Conservation (phyloP, 2,329 filamentous ascomycete genomes). For the Didymella segeticola region DNA sequence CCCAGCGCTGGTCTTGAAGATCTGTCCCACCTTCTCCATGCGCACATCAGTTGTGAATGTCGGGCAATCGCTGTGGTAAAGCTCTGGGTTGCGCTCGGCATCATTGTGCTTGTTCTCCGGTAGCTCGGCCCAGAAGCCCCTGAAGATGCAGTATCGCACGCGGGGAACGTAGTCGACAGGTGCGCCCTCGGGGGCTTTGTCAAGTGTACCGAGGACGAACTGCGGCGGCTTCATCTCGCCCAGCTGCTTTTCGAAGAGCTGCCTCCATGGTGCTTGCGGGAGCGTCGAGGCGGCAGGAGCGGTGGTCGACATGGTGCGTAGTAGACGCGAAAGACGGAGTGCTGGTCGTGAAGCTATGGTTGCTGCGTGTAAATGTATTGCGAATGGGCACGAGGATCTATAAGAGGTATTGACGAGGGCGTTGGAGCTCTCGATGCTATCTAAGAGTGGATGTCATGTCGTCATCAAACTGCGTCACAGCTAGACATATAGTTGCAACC, state of each 20-base stretch:
- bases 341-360: slow-evolving; percentile 49
- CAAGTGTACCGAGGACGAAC: slow-evolving; percentile 60
- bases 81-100: slow-evolving; percentile 71
- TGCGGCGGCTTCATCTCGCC: slow-evolving; percentile 57
- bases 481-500: slow-evolving; percentile 2
- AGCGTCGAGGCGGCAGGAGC: slow-evolving; percentile 45
- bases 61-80: slow-evolving; percentile 78
- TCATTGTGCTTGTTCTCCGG: slow-evolving; percentile 75
- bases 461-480: slow-evolving; percentile 19
- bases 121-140: slow-evolving; percentile 81
- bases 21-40: slow-evolving; percentile 81
- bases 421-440: slow-evolving; percentile 6
- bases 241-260: slow-evolving; percentile 58
- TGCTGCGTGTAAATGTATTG: slow-evolving; percentile 23
- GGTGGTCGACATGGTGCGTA: slow-evolving; percentile 56
- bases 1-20: slow-evolving; percentile 62
- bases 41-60: slow-evolving; percentile 87
- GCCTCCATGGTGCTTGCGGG: slow-evolving; percentile 60
- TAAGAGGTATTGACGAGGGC: slow-evolving; percentile 2
- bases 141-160: slow-evolving; percentile 81
- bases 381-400: background rate
- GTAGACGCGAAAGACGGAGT: slow-evolving; percentile 48
- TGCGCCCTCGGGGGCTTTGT: slow-evolving; percentile 50
- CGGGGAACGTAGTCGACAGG: slow-evolving; percentile 58
- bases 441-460: slow-evolving; percentile 13